A percentile compares a stretch with the other conserved stretches of the same genome.
Evolutionary conservation across 2,329 filamentous ascomycete species (phyloP).

Genomic region (Corniculantispora saksenae): DNA sequence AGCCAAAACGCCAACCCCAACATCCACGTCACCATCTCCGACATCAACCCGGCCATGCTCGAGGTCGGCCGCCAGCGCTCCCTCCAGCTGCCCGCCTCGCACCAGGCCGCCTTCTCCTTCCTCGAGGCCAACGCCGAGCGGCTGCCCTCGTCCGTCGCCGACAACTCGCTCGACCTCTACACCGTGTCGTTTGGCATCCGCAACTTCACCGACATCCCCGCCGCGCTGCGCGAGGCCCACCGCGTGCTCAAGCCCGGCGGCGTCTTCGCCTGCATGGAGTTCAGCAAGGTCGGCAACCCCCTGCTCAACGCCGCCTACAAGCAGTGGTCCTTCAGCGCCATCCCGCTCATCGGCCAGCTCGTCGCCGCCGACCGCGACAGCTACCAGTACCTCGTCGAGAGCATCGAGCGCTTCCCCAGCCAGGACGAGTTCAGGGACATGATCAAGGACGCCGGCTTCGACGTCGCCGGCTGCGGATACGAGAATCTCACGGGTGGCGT

Average conservation of each 20-base stretch:
- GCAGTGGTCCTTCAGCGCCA: conserved; percentile 92
- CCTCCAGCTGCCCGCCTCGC: conserved; percentile 53
- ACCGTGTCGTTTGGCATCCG: conserved; percentile 97
- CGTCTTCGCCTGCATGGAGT: conserved; percentile 95
- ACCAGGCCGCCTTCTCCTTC: conserved; percentile 67
- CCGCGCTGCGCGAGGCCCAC: conserved; percentile 78
- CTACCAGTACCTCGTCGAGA: conserved; percentile 98
- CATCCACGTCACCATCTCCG: conserved; percentile 84
- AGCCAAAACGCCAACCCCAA: conserved; percentile 70
- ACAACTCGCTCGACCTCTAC: conserved; percentile 84
- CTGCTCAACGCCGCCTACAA: conserved; percentile 87
- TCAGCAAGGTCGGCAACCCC: conserved; percentile 76
- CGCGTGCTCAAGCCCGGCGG: conserved; percentile 91
- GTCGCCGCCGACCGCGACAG: conserved; percentile 92
- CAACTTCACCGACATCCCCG: conserved; percentile 91
- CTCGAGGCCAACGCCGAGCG: conserved; percentile 88
- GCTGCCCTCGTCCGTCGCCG: conserved; percentile 62
- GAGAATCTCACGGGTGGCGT: conserved; percentile 92
- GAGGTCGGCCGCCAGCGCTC: conserved; percentile 82
- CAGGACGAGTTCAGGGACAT: conserved; percentile 83
- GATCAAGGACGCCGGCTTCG: conserved; percentile 83
- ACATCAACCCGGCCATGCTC: conserved; percentile 97
- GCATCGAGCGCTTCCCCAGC: conserved; percentile 88
- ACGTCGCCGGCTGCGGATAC: conserved; percentile 78
- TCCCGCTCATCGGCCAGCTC: conserved; percentile 91